phyloP scores from a whole-genome alignment of 2,329 filamentous ascomycete species.

The Cladophialophora bantiana region DNA sequence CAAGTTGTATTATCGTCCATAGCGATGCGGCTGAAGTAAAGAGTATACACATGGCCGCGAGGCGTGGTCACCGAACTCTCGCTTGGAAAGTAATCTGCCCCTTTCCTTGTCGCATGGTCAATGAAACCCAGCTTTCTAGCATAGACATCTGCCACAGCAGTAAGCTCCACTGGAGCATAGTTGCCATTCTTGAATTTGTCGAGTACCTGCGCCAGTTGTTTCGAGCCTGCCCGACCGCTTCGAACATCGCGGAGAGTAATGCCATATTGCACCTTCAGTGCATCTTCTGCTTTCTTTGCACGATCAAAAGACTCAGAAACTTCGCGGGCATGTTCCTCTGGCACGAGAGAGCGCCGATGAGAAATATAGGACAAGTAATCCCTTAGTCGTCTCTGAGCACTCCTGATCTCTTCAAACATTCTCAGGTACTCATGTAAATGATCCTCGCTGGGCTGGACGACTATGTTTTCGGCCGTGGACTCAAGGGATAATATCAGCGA shows the following conservation, averaged over 20 bases:
- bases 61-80: conserved; percentile 15
- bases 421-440: conserved; percentile 34
- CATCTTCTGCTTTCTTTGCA: conserved; percentile 20
- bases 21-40: conserved; percentile 38
- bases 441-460: conserved; percentile 24
- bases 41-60: conserved; percentile 37
- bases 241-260: conserved; percentile 34
- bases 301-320: conserved; percentile 26
- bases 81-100: conserved; percentile 41
- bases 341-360: conserved; percentile 33
- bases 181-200: conserved; percentile 20
- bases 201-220: conserved; percentile 32
- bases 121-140: conserved; percentile 40
- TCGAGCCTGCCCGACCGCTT: conserved; percentile 26
- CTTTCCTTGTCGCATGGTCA: conserved; percentile 33
- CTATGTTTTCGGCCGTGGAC: conserved; percentile 15
- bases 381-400: conserved; percentile 30
- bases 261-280: conserved; percentile 29
- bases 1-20: conserved; percentile 34
- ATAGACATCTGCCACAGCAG: conserved; percentile 21
- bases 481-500: conserved; percentile 27
- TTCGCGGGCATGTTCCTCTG: conserved; percentile 31
- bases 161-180: conserved; percentile 29
- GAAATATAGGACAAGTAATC: conserved; percentile 36
- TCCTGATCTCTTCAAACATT: conserved; percentile 37